Evolutionary conservation across 139 green algal genomes (phyloP).

Genomic region (Helicosporidium sp.): DNA sequence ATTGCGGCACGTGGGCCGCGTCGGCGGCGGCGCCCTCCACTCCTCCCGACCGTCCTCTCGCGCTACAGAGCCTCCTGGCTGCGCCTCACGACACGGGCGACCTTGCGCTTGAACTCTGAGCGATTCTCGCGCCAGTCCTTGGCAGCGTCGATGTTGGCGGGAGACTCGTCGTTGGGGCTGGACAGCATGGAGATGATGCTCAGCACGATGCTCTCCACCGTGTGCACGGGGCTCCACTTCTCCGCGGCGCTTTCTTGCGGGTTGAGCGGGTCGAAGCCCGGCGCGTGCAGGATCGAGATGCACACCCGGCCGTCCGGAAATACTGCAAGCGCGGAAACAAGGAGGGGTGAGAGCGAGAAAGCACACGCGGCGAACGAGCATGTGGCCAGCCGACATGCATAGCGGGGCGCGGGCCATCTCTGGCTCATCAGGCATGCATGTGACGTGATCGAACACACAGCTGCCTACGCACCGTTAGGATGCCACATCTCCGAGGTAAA

Average conservation of each 20-base stretch:
- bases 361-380: no score
- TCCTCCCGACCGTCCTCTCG: neutral
- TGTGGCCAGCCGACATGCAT: no score
- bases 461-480: constrained; percentile 49
- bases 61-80: constrained; percentile 73
- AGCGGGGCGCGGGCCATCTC: no score
- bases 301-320: constrained; percentile 93
- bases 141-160: constrained; percentile 95
- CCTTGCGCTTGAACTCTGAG: constrained; percentile 75
- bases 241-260: constrained; percentile 81
- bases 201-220: constrained; percentile 97
- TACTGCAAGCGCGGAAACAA: constrained; percentile 33
- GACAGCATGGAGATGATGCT: constrained; percentile 98
- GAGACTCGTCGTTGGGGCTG: constrained; percentile 93
- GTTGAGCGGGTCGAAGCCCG: constrained; percentile 88
- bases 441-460: neutral
- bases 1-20: no score
- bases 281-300: constrained; percentile 95
- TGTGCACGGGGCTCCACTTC: constrained; percentile 91
- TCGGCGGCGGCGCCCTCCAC: no score
- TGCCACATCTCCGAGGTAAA: constrained; percentile 99
- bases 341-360: no score
- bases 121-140: constrained; percentile 76
- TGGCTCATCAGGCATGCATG: no score
- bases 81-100: constrained; percentile 67